A percentile compares a stretch with the other conserved stretches of the same genome.
phyloP scores from a whole-genome alignment of 805 yeast species.

The Barnettozyma pratensis region DNA sequence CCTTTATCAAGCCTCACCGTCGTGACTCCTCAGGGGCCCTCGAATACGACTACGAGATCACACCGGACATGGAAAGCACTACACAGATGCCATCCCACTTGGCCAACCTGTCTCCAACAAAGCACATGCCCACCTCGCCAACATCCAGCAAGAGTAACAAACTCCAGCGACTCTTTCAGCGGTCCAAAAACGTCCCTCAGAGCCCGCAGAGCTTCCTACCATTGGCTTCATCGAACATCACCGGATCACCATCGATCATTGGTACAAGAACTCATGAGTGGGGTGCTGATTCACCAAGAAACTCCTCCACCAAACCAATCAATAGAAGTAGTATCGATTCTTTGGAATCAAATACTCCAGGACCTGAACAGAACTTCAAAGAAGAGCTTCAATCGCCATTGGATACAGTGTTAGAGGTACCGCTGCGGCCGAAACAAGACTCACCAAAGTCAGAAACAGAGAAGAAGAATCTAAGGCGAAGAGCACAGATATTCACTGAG shows the following conservation, averaged over 20 bases:
- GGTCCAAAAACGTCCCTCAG: constrained; percentile 17
- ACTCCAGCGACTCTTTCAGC: constrained; percentile 21
- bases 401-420: not conserved
- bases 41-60: not conserved
- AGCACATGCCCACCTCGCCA: constrained; percentile 1
- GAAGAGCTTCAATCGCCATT: not conserved
- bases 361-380: too few species aligned
- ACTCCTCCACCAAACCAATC: not conserved
- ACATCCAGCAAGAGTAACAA: constrained; percentile 13
- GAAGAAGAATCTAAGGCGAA: constrained; percentile 19
- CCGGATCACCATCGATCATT: constrained; percentile 31
- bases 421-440: not conserved
- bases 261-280: constrained; percentile 49
- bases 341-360: not conserved
- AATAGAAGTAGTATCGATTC: constrained; percentile 1
- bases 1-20: constrained; percentile 35
- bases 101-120: not conserved
- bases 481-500: constrained; percentile 23
- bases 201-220: constrained; percentile 11
- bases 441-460: not conserved
- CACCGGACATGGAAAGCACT: not conserved
- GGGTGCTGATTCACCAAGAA: constrained; percentile 28
- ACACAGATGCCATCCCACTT: not conserved
- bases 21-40: constrained; percentile 27
- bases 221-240: constrained; percentile 9